Base-by-base conservation (phyloP, 345 rosid genomes). In the Eucalyptus regnans region DNA sequence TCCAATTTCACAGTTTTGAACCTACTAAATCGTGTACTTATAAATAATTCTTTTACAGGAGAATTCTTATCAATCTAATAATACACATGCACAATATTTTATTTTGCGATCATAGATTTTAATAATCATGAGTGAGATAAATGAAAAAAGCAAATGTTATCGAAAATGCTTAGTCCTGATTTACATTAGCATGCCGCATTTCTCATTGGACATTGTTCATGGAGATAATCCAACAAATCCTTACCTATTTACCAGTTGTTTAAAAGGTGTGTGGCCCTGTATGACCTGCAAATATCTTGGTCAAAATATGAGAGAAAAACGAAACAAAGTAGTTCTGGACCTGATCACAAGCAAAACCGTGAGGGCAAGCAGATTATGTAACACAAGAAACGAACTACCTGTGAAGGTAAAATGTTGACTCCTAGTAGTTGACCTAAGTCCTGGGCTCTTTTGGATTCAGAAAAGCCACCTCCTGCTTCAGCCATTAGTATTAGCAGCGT, bases 241-340 rank as follows among this genome's bases (percentile, higher is more conserved):
- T 12, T 90, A 95, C 99, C 93, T 95, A 68, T 92, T 92, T 5
- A 90, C 94, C 87, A 96, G 92, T 90, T 96, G 95, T 89, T 94
- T 93, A 87, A 96, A 96, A 86, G 96, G 97, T 79, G 97, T 93
- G 92, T 97, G 99, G 27, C 97, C 98, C 92, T 97, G 99, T 46
- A 97, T 89, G 88, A 97, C 95, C 98, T 97, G 93, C 92, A 92
- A 66, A 33, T 37, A 43, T 88, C 31, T 84, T 71, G 41, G 64
- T 76, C 8, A 22, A 29, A 87, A 62, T 48, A 60, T 60, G 84
- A 54, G 48, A 31, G 50, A 33, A 3, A 31, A 25, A 52, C 17
- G 37, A 64, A 84, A 50, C 84, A 86, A 51, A 84, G 12, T 22
- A 56, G 2, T 68, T 29, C 15, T 31, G 66, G 50, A 31, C 41